phyloP scores from a whole-genome alignment of 176 grass and related monocot species.

The Juncus inflexus region DNA sequence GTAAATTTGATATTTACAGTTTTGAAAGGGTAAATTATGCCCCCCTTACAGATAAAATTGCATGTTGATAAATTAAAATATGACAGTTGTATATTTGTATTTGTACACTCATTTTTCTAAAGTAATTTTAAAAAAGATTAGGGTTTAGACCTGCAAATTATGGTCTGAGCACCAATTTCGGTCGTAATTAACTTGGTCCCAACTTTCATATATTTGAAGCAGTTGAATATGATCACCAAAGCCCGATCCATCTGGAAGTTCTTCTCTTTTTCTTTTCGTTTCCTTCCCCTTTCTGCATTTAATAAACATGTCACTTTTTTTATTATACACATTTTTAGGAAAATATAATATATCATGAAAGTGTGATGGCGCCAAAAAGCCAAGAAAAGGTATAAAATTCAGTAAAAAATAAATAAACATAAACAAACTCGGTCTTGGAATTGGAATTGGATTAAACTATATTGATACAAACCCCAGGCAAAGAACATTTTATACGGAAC shows the following conservation, averaged over 20 bases:
- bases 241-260: conserved; percentile 85
- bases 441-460: too few relatives aligned
- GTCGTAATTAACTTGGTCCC: conserved; percentile 81
- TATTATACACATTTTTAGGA: conserved; percentile 1
- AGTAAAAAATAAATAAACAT: not conserved
- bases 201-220: conserved; percentile 94
- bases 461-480: too few relatives aligned
- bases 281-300: conserved; percentile 60
- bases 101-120: too few relatives aligned
- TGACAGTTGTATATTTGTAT: too few relatives aligned
- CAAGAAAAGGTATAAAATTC: not conserved
- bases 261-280: conserved; percentile 67
- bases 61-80: too few relatives aligned
- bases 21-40: too few relatives aligned
- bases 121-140: too few relatives aligned
- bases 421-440: too few relatives aligned
- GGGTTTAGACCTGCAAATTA: conserved; percentile 64
- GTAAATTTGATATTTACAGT: too few relatives aligned
- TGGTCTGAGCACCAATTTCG: conserved; percentile 75
- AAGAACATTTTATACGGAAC: too few relatives aligned
- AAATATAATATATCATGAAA: not conserved
- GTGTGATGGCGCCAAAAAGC: conserved; percentile 7
- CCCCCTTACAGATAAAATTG: too few relatives aligned
- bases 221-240: conserved; percentile 97
- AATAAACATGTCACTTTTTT: conserved; percentile 19